These are phyloP conservation scores for Prunus mira DNA, from an alignment of 306 rosid genomes.

Conservation along the genomic window DNA sequence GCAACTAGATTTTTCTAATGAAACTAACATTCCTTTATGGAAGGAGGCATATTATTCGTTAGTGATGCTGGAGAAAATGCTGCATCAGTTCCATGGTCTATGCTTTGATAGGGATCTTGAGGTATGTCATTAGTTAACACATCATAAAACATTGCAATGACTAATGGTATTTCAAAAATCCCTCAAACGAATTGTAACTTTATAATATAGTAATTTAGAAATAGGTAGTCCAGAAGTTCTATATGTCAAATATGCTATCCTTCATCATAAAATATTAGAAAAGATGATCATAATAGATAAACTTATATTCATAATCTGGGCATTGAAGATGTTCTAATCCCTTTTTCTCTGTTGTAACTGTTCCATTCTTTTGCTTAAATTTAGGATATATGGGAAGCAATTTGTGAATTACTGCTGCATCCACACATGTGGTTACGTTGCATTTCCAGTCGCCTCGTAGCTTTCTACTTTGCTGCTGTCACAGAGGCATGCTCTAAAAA, in stretches of 20 bases:
- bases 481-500: conserved; percentile 38
- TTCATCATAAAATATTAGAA: background rate
- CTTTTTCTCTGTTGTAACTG: background rate
- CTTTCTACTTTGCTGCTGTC: conserved; percentile 50
- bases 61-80: conserved; percentile 81
- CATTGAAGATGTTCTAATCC: background rate
- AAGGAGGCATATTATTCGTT: conserved; percentile 82
- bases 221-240: background rate
- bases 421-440: conserved; percentile 77
- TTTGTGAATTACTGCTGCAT: conserved; percentile 72
- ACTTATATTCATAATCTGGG: background rate
- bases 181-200: background rate
- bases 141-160: background rate
- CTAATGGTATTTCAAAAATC: background rate
- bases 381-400: conserved; percentile 77
- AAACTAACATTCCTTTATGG: conserved; percentile 61
- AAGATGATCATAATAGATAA: background rate
- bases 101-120: conserved; percentile 58
- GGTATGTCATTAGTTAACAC: conserved; percentile 38
- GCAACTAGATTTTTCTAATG: conserved; percentile 39
- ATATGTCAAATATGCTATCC: background rate
- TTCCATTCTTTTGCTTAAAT: conserved; percentile 15
- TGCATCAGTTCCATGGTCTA: conserved; percentile 49
- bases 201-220: too few species aligned
- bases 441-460: conserved; percentile 60